These are phyloP conservation scores for Wolfiporia cocos DNA, from an alignment of 1,284 basidiomycete genomes.

Conservation along the genomic window DNA sequence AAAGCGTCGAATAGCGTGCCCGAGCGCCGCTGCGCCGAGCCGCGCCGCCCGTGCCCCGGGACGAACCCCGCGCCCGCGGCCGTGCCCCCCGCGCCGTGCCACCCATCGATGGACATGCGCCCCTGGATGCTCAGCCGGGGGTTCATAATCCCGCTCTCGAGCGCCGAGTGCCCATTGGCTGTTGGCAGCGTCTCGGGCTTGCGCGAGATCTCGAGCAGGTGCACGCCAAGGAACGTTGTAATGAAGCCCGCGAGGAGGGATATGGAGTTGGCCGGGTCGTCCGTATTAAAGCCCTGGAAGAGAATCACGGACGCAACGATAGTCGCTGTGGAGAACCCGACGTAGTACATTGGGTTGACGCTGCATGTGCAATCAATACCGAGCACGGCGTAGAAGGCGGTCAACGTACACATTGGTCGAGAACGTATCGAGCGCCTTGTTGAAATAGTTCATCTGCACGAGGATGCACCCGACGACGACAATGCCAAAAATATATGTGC, in stretches of 20 bases:
- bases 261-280: constrained; percentile 73
- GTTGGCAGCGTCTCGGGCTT: constrained; percentile 45
- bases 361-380: too few species aligned
- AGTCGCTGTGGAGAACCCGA: constrained; percentile 96
- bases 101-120: constrained; percentile 65
- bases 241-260: constrained; percentile 86
- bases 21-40: constrained; percentile 49
- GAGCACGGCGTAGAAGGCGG: too few species aligned
- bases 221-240: constrained; percentile 89
- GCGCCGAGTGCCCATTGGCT: constrained; percentile 43
- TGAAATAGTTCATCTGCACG: constrained; percentile 99
- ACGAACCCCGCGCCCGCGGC: constrained; percentile 28
- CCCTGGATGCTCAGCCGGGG: constrained; percentile 66
- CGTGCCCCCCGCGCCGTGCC: constrained; percentile 44
- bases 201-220: constrained; percentile 83
- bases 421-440: constrained; percentile 96
- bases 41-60: constrained; percentile 36
- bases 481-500: constrained; percentile 92
- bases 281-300: constrained; percentile 96
- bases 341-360: constrained; percentile 98
- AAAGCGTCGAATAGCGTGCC: constrained; percentile 61
- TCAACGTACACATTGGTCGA: constrained; percentile 92
- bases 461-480: constrained; percentile 85
- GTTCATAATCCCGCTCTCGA: constrained; percentile 77
- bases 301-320: constrained; percentile 93